These are phyloP conservation scores for Hyaloraphidium curvatum DNA, from an alignment of 192 early-diverging fungal genomes.

Conservation along the genomic window DNA sequence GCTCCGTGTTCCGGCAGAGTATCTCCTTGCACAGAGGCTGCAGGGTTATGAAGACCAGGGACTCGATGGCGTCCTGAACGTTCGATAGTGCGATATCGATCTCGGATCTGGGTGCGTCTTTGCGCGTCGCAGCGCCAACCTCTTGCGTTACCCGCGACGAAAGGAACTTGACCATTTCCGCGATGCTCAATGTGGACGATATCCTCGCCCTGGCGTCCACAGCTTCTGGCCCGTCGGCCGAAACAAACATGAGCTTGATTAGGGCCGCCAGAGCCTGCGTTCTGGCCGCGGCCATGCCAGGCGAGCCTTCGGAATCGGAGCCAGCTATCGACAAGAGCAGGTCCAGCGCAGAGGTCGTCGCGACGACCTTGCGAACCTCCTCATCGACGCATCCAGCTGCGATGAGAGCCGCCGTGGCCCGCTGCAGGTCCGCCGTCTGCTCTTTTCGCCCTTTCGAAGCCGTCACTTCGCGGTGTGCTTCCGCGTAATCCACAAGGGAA, in stretches of 20 bases:
- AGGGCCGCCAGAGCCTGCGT: no score
- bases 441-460: no score
- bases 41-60: constrained; percentile 61
- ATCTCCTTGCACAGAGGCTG: constrained; percentile 46
- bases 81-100: constrained; percentile 20
- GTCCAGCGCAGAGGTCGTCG: background rate
- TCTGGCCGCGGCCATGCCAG: background rate
- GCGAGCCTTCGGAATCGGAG: no score
- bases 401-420: no score
- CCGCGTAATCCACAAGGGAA: no score
- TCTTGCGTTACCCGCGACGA: constrained; percentile 4
- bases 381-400: background rate
- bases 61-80: constrained; percentile 41
- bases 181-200: background rate
- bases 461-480: no score
- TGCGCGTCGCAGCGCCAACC: constrained; percentile 14
- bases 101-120: constrained; percentile 30
- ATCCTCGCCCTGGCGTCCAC: background rate
- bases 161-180: constrained; percentile 1
- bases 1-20: constrained; percentile 28
- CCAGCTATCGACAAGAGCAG: background rate
- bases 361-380: background rate
- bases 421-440: no score
- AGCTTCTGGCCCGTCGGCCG: no score
- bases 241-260: no score